Percentiles rank a stretch among this genome's conserved stretches.
Conservation (phyloP, 768 basidiomycete species). For the Hericium coralloides region DNA sequence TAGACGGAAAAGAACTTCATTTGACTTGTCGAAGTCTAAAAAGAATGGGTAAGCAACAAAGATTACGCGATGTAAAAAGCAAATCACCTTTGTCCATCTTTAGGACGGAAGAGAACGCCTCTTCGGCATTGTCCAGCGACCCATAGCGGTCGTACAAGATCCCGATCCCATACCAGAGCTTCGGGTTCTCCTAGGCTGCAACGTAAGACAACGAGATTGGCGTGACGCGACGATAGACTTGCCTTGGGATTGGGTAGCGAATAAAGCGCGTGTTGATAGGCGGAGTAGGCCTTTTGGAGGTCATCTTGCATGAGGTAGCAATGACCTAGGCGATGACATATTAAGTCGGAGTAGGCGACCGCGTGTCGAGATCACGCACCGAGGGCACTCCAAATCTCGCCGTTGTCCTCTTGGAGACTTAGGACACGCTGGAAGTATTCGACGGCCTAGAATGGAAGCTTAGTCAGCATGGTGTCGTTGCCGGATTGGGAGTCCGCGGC, state of each 20-base stretch:
- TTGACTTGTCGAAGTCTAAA: slow-evolving; percentile 93
- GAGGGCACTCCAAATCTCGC: slow-evolving; percentile 97
- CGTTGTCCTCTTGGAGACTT: slow-evolving; percentile 87
- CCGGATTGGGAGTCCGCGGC: slow-evolving; percentile 1
- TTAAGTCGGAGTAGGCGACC: slow-evolving; percentile 10
- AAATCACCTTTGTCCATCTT: slow-evolving; percentile 88
- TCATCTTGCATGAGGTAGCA: slow-evolving; percentile 99
- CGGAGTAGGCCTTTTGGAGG: slow-evolving; percentile 95
- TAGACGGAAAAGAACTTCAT: slow-evolving; percentile 95
- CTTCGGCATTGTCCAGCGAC: slow-evolving; percentile 96
- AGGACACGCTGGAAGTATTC: slow-evolving; percentile 95
- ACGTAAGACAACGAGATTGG: slow-evolving; percentile 6
- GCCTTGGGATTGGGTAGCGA: slow-evolving; percentile 94
- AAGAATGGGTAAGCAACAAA: slow-evolving; percentile 2
- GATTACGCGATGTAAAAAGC: slow-evolving; percentile 11
- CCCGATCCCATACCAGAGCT: slow-evolving; percentile 99
- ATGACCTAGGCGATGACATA: slow-evolving; percentile 48
- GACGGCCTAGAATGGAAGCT: slow-evolving; percentile 55
- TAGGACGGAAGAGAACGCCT: slow-evolving; percentile 93
- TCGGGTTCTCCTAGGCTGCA: slow-evolving; percentile 73
- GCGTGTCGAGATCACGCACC: slow-evolving; percentile 38
- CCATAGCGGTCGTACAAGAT: slow-evolving; percentile 99
- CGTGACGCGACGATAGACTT: slow-evolving; percentile 8
- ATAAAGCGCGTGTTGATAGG: slow-evolving; percentile 97
- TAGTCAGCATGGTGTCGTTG: slow-evolving; percentile 11